A percentile compares a stretch with the other conserved stretches of the same genome.
phyloP scores from a whole-genome alignment of 2,329 filamentous ascomycete genomes.

The Diaporthe velutina region DNA sequence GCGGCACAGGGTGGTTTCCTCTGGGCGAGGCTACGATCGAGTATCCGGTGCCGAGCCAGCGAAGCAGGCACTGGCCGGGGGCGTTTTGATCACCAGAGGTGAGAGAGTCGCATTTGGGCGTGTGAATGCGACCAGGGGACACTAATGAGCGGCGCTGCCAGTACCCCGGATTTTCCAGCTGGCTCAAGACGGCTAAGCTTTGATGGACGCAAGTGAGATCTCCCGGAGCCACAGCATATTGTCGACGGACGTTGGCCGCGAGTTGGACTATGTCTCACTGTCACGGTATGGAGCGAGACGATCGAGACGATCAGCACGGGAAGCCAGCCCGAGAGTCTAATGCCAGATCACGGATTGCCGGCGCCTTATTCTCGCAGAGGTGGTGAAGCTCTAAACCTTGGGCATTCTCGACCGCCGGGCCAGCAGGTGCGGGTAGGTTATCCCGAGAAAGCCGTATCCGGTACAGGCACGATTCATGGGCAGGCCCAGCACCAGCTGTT shows the following conservation, averaged over 20 bases:
- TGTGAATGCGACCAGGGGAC: slow-evolving; percentile 21
- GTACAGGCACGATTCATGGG: slow-evolving; percentile 61
- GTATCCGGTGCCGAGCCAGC: slow-evolving; percentile 12
- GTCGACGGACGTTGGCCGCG: slow-evolving; percentile 18
- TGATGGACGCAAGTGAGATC: slow-evolving; percentile 30
- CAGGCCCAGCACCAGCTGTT: slow-evolving; percentile 43
- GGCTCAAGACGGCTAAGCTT: slow-evolving; percentile 28
- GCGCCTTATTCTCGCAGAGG: not conserved
- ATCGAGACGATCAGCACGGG: slow-evolving; percentile 21
- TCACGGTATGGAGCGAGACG: slow-evolving; percentile 20
- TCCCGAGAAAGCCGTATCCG: slow-evolving; percentile 64
- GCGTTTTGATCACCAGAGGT: not conserved
- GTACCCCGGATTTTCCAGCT: slow-evolving; percentile 26
- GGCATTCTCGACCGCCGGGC: not conserved
- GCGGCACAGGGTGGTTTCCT: slow-evolving; percentile 2
- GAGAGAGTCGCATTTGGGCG: slow-evolving; percentile 14
- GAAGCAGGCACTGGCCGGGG: slow-evolving; percentile 1
- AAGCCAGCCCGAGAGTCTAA: slow-evolving; percentile 25
- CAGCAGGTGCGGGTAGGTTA: slow-evolving; percentile 53
- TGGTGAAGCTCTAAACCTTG: not conserved
- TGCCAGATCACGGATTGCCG: slow-evolving; percentile 23
- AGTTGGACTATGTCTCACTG: not conserved
- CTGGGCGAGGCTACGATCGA: slow-evolving; percentile 25
- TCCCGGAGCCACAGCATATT: slow-evolving; percentile 19
- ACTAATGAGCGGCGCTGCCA: slow-evolving; percentile 15